Conservation (phyloP, 495 filamentous ascomycete species). For the Penicillium dipodomyicola region DNA sequence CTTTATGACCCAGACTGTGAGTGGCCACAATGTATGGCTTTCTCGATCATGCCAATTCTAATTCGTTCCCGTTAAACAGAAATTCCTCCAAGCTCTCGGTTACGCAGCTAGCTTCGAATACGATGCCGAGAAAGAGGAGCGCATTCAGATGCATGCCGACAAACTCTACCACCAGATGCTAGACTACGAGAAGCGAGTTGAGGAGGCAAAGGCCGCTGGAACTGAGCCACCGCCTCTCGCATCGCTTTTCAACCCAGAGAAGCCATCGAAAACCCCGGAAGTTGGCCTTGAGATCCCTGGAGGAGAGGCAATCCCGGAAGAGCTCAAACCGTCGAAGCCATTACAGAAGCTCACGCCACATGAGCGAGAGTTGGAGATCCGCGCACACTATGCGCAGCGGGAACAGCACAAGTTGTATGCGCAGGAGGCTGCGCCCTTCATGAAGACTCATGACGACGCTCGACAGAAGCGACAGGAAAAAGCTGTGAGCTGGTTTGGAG, state of each 20-base stretch:
- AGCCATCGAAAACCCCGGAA: slow-evolving; percentile 13
- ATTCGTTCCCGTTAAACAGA: slow-evolving; percentile 41
- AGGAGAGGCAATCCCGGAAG: slow-evolving; percentile 34
- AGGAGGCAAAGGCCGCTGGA: slow-evolving; percentile 64
- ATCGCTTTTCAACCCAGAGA: slow-evolving; percentile 41
- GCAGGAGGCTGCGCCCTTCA: slow-evolving; percentile 50
- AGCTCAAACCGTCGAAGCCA: slow-evolving; percentile 48
- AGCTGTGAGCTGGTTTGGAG: slow-evolving; percentile 55
- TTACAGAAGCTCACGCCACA: slow-evolving; percentile 58
- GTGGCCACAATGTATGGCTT: slow-evolving; percentile 25
- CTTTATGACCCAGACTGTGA: slow-evolving; percentile 75
- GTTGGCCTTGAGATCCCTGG: slow-evolving; percentile 34
- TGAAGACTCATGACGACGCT: slow-evolving; percentile 56
- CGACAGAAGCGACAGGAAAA: slow-evolving; percentile 57
- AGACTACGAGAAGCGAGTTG: slow-evolving; percentile 65
- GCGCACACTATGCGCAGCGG: slow-evolving; percentile 59
- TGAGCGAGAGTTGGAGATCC: slow-evolving; percentile 65
- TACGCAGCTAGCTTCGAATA: slow-evolving; percentile 68
- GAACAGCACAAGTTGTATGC: slow-evolving; percentile 56
- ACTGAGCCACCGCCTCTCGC: slow-evolving; percentile 38
- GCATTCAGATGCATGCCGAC: slow-evolving; percentile 95
- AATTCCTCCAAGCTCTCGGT: slow-evolving; percentile 87
- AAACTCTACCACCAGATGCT: slow-evolving; percentile 82
- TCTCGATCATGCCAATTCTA: background rate
- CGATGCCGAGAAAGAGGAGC: slow-evolving; percentile 70